Evolutionary conservation across 345 rosid genomes (phyloP).

Genomic region (Hypericum perforatum): DNA sequence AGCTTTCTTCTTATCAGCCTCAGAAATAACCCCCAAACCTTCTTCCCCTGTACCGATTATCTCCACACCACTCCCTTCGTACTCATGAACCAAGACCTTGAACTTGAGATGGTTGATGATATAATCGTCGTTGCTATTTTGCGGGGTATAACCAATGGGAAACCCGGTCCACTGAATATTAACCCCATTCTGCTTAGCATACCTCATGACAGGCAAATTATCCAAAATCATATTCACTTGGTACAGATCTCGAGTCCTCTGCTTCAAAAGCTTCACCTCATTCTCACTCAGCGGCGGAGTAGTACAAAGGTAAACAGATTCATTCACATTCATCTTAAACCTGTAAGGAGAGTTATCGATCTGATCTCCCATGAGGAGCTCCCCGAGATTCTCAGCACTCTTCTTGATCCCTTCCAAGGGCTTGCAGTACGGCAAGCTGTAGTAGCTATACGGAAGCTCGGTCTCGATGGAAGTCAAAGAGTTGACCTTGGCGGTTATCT

Average conservation of each 20-base stretch:
- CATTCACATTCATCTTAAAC: constrained; percentile 61
- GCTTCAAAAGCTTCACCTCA: constrained; percentile 79
- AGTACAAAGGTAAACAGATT: constrained; percentile 62
- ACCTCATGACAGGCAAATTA: constrained; percentile 77
- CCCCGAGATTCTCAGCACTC: constrained; percentile 87
- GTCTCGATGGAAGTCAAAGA: constrained; percentile 90
- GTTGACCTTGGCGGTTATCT: constrained; percentile 59
- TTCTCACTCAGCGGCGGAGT: constrained; percentile 47
- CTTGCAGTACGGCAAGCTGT: constrained; percentile 64
- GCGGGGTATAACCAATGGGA: constrained; percentile 65
- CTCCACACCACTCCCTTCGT: constrained; percentile 62
- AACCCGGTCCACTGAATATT: constrained; percentile 82
- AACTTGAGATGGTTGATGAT: constrained; percentile 75
- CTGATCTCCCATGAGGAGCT: constrained; percentile 88
- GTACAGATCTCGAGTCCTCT: constrained; percentile 68
- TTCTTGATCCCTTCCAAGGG: constrained; percentile 51
- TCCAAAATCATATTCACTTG: constrained; percentile 86
- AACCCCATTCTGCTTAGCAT: constrained; percentile 52
- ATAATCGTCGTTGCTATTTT: constrained; percentile 62
- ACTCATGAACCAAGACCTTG: constrained; percentile 64
- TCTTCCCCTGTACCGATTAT: constrained; percentile 81
- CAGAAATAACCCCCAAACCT: constrained; percentile 71
- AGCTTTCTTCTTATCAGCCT: constrained; percentile 58
- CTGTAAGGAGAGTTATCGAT: constrained; percentile 75
- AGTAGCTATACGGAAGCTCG: constrained; percentile 75